phyloP scores from a whole-genome alignment of 2,329 filamentous ascomycete genomes.

The Curvularia verruculosa region DNA sequence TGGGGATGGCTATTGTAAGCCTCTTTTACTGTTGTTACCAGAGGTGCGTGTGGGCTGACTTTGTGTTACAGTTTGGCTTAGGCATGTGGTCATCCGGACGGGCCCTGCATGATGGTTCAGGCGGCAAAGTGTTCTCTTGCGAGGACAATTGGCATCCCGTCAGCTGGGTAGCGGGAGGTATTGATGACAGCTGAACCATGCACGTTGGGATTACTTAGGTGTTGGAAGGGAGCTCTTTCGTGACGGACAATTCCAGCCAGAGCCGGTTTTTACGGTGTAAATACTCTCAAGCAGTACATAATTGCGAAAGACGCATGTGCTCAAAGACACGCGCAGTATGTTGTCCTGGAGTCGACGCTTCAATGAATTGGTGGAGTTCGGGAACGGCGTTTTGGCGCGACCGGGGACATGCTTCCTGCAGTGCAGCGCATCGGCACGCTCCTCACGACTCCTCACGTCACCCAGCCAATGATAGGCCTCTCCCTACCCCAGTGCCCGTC shows the following conservation, averaged over 20 bases:
- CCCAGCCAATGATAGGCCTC: slow-evolving; percentile 40
- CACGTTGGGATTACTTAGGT: neutral
- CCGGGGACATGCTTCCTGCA: slow-evolving; percentile 20
- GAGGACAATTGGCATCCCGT: slow-evolving; percentile 38
- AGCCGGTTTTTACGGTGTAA: neutral
- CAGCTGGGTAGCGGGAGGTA: slow-evolving; percentile 18
- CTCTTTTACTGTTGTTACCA: neutral
- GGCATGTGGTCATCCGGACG: slow-evolving; percentile 40
- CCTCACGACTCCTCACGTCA: slow-evolving; percentile 31
- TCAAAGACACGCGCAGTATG: neutral
- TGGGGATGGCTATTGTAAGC: slow-evolving; percentile 42
- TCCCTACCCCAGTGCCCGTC: slow-evolving; percentile 28
- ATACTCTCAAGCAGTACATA: neutral
- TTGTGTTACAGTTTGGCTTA: slow-evolving; percentile 28
- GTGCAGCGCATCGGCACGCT: slow-evolving; percentile 25
- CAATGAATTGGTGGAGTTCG: slow-evolving; percentile 8
- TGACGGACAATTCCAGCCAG: neutral
- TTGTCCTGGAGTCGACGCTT: neutral
- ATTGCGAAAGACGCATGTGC: neutral
- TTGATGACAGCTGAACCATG: slow-evolving; percentile 4
- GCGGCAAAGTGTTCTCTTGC: slow-evolving; percentile 40
- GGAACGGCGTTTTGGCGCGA: slow-evolving; percentile 23
- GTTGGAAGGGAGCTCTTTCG: neutral
- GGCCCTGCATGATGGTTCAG: slow-evolving; percentile 30
- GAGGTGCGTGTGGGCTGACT: slow-evolving; percentile 1